phyloP scores from a whole-genome alignment of 2,329 filamentous ascomycete genomes.

The Trematosphaeria pertusa region DNA sequence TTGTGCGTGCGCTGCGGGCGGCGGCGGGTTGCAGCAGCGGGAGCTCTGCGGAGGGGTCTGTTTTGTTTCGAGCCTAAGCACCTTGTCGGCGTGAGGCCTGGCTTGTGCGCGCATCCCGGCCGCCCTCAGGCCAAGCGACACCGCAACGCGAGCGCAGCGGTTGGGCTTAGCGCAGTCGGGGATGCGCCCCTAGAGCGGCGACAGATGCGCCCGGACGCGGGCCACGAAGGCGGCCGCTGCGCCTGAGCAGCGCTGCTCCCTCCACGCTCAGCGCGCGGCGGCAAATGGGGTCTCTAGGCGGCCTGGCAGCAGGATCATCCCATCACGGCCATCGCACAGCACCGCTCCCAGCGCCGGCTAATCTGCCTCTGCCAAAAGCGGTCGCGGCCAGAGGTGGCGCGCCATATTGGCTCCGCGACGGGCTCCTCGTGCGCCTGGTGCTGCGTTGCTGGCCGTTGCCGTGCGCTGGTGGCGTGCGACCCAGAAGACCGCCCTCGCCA shows the following conservation, averaged over 20 bases:
- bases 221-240: slow-evolving; percentile 24
- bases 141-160: slow-evolving; percentile 12
- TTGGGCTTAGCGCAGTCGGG: slow-evolving; percentile 20
- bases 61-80: slow-evolving; percentile 38
- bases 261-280: slow-evolving; percentile 21
- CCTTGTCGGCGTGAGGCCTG: slow-evolving; percentile 11
- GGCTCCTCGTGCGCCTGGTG: slow-evolving; percentile 32
- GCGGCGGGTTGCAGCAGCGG: slow-evolving; percentile 34
- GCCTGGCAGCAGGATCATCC: slow-evolving; percentile 30
- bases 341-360: slow-evolving; percentile 35
- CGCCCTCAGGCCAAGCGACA: slow-evolving; percentile 22
- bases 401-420: slow-evolving; percentile 33
- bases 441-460: slow-evolving; percentile 34
- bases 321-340: slow-evolving; percentile 29
- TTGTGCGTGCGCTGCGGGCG: slow-evolving; percentile 44
- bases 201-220: slow-evolving; percentile 11
- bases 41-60: slow-evolving; percentile 28
- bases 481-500: slow-evolving; percentile 5
- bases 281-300: slow-evolving; percentile 44
- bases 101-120: slow-evolving; percentile 10
- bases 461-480: slow-evolving; percentile 37
- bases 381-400: slow-evolving; percentile 31
- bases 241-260: slow-evolving; percentile 18
- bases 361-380: slow-evolving; percentile 36
- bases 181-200: slow-evolving; percentile 20